These are phyloP conservation scores for Stagonosporopsis tanaceti DNA, from an alignment of 2,329 filamentous ascomycete species.

Conservation along the genomic window DNA sequence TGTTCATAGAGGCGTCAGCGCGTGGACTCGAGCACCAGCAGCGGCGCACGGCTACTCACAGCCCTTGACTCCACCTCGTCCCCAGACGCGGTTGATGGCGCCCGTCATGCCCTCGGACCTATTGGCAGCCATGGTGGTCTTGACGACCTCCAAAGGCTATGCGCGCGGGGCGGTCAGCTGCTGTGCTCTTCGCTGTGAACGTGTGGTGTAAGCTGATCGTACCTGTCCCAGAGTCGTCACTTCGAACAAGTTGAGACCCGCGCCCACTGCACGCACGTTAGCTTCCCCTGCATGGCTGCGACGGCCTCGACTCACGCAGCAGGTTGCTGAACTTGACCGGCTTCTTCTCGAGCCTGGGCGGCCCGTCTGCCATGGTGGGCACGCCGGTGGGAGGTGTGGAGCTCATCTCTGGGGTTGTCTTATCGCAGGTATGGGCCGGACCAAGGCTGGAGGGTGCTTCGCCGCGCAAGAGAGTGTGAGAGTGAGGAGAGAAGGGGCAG, in stretches of 20 bases:
- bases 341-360: slow-evolving; percentile 89
- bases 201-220: slow-evolving; percentile 9
- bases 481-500: slow-evolving; percentile 25
- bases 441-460: slow-evolving; percentile 95
- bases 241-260: slow-evolving; percentile 95
- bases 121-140: slow-evolving; percentile 99
- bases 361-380: slow-evolving; percentile 51
- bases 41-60: slow-evolving; percentile 88
- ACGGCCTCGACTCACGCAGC: slow-evolving; percentile 65
- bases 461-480: slow-evolving; percentile 62
- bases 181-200: not conserved
- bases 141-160: slow-evolving; percentile 95
- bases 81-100: slow-evolving; percentile 88
- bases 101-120: slow-evolving; percentile 84
- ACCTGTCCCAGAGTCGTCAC: slow-evolving; percentile 75
- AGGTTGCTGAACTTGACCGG: slow-evolving; percentile 99
- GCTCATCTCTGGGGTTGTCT: slow-evolving; percentile 62
- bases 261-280: slow-evolving; percentile 68
- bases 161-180: slow-evolving; percentile 59
- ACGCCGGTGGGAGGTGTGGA: slow-evolving; percentile 56
- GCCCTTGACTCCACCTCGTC: slow-evolving; percentile 89
- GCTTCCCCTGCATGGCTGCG: not conserved
- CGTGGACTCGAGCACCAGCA: slow-evolving; percentile 71
- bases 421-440: slow-evolving; percentile 77
- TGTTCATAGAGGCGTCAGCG: slow-evolving; percentile 52